These are phyloP conservation scores for Kingdonia uniflora DNA, from an alignment of 164 flowering plant species.

Conservation along the genomic window DNA sequence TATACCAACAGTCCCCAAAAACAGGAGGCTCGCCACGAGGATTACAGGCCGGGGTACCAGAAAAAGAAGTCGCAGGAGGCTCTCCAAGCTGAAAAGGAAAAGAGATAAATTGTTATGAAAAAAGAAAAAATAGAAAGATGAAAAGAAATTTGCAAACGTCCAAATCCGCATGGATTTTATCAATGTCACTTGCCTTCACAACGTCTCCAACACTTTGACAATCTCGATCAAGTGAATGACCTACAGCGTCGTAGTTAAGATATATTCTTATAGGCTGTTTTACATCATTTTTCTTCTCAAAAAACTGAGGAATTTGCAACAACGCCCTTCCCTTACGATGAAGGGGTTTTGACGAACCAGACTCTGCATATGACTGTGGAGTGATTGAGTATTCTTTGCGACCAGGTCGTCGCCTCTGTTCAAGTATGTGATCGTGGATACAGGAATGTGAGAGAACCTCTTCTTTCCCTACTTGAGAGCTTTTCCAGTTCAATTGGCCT, in stretches of 20 bases:
- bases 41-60: conserved; percentile 66
- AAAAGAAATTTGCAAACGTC: not conserved
- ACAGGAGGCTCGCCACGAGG: conserved; percentile 89
- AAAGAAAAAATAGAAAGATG: not conserved
- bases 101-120: not conserved
- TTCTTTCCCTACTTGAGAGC: conserved; percentile 24
- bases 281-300: conserved; percentile 25
- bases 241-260: conserved; percentile 97
- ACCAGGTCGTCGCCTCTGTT: conserved; percentile 83
- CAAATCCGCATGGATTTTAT: not conserved
- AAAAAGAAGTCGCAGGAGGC: conserved; percentile 46
- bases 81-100: conserved; percentile 70
- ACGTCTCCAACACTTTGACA: conserved; percentile 74
- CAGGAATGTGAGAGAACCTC: conserved; percentile 75
- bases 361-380: conserved; percentile 65
- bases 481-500: conserved; percentile 20
- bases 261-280: conserved; percentile 85
- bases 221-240: conserved; percentile 93
- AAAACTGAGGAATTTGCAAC: conserved; percentile 32
- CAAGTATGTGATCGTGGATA: conserved; percentile 91
- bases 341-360: conserved; percentile 25
- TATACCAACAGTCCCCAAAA: conserved; percentile 96
- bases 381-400: conserved; percentile 76
- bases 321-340: conserved; percentile 58
- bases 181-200: conserved; percentile 62